These are phyloP conservation scores for Amaranthus cruentus DNA, from an alignment of 148 eudicot species.

Conservation along the genomic window DNA sequence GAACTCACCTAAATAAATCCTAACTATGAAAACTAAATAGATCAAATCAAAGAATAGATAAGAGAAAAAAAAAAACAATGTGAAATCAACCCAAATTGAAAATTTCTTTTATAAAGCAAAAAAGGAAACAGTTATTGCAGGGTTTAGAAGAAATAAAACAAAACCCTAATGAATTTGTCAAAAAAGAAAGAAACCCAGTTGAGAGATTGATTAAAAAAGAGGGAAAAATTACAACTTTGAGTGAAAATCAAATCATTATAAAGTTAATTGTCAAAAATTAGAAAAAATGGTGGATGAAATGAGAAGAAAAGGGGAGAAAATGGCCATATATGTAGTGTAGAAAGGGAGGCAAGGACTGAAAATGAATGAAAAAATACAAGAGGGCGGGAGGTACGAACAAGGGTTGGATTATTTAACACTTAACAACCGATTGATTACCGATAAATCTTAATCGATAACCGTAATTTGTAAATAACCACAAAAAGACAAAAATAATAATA, in stretches of 20 bases:
- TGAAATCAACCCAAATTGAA: conserved; percentile 12
- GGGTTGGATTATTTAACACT: neutral
- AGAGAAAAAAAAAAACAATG: conserved; percentile 13
- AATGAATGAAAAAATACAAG: neutral
- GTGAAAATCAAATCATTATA: conserved; percentile 29
- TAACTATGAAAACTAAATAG: conserved; percentile 5
- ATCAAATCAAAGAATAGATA: neutral
- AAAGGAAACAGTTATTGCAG: neutral
- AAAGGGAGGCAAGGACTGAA: neutral
- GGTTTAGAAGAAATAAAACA: neutral
- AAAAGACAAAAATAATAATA: too few species aligned
- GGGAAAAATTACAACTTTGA: conserved; percentile 15
- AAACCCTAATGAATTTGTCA: neutral
- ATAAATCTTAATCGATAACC: too few species aligned
- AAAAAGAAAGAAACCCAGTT: neutral
- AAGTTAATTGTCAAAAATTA: conserved; percentile 25
- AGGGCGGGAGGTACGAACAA: neutral
- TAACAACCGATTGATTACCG: too few species aligned
- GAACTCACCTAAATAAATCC: conserved; percentile 13
- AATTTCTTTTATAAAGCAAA: neutral
- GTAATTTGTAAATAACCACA: too few species aligned
- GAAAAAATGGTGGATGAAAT: conserved; percentile 19
- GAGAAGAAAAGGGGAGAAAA: conserved; percentile 19
- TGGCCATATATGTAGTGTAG: conserved; percentile 24
- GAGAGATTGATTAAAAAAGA: neutral